Percentiles rank a stretch among this genome's conserved stretches.
Conservation (phyloP, 768 basidiomycete genomes). For the Rhizopogon salebrosus region DNA sequence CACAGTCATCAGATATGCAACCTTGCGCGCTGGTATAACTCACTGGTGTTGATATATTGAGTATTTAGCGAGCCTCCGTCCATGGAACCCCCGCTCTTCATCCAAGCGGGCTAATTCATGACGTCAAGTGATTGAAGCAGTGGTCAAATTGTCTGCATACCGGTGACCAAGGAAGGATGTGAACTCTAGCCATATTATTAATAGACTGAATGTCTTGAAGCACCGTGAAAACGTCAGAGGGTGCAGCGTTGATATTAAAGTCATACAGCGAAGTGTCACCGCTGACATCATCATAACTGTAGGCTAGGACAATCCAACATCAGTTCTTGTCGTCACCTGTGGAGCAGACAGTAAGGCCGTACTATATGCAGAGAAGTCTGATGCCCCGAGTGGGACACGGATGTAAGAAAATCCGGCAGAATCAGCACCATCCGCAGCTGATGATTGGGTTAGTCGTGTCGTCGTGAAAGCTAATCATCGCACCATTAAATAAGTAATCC, state of each 20-base stretch:
- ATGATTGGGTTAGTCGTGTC: background rate
- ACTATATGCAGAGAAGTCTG: slow-evolving; percentile 65
- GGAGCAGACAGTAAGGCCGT: slow-evolving; percentile 8
- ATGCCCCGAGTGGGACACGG: slow-evolving; percentile 66
- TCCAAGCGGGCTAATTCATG: slow-evolving; percentile 62
- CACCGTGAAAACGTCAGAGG: slow-evolving; percentile 58
- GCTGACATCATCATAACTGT: slow-evolving; percentile 59
- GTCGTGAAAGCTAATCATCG: background rate
- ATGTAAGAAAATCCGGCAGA: slow-evolving; percentile 67
- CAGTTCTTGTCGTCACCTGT: background rate
- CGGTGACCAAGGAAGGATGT: slow-evolving; percentile 71
- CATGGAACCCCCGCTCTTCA: slow-evolving; percentile 67
- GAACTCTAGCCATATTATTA: slow-evolving; percentile 48
- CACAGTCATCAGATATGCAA: slow-evolving; percentile 1
- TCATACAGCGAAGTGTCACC: slow-evolving; percentile 53
- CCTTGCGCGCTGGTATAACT: slow-evolving; percentile 14
- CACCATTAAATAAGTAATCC: slow-evolving; percentile 49
- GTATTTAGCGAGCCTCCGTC: slow-evolving; percentile 57
- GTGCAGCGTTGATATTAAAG: slow-evolving; percentile 55
- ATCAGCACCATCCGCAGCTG: slow-evolving; percentile 53
- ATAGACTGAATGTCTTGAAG: slow-evolving; percentile 58
- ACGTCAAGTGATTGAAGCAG: background rate
- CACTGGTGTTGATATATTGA: slow-evolving; percentile 44
- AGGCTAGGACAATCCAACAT: slow-evolving; percentile 32
- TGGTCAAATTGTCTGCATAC: slow-evolving; percentile 32